phyloP scores from a whole-genome alignment of 176 grass and related monocot genomes.

The Microstegium vimineum region DNA sequence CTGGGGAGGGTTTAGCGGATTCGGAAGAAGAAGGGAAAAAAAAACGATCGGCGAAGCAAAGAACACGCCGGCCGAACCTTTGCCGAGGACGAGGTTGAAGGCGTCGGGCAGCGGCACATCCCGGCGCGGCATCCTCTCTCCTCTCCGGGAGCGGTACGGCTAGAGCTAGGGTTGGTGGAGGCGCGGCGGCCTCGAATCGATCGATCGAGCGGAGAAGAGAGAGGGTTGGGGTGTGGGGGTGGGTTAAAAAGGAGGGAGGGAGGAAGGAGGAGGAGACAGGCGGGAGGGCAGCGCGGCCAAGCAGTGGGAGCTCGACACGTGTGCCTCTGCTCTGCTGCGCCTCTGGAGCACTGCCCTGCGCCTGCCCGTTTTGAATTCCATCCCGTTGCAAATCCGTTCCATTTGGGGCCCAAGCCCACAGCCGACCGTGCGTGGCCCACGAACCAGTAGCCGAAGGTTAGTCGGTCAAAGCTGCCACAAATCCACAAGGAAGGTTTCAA shows the following conservation, averaged over 20 bases:
- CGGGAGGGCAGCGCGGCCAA: not conserved
- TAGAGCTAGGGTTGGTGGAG: not conserved
- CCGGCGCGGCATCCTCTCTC: not conserved
- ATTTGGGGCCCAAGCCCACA: not conserved
- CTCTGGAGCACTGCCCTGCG: too few species aligned
- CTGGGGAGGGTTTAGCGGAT: not conserved
- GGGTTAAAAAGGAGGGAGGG: too few species aligned
- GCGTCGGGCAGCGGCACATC: not conserved
- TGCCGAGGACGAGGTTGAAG: conserved; percentile 16
- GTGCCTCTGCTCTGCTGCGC: not conserved
- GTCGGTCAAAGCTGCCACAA: not conserved
- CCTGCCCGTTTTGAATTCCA: not conserved
- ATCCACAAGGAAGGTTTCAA: not conserved
- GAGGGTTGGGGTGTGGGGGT: too few species aligned
- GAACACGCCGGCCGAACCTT: not conserved
- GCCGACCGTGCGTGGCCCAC: not conserved
- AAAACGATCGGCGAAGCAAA: not conserved
- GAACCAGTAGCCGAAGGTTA: too few species aligned
- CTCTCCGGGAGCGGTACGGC: not conserved
- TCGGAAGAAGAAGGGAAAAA: not conserved
- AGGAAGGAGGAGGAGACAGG: not conserved
- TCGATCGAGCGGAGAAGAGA: not conserved
- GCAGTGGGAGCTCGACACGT: not conserved
- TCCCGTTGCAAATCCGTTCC: not conserved
- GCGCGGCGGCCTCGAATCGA: not conserved